Evolutionary conservation across 2,329 filamentous ascomycete species (phyloP).

Genomic region (Helminthosporium solani): DNA sequence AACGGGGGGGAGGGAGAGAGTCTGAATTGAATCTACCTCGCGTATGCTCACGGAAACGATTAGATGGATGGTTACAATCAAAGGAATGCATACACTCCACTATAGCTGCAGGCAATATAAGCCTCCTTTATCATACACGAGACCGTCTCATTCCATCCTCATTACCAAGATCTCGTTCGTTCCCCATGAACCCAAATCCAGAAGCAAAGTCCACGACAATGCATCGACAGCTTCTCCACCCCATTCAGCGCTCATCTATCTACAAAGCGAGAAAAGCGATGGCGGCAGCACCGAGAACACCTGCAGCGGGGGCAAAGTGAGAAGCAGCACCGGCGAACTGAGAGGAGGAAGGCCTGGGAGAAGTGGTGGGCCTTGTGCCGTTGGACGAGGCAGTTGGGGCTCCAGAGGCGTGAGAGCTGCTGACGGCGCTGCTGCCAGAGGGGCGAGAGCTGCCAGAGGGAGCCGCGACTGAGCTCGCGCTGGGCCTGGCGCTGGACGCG

Average conservation of each 20-base stretch:
- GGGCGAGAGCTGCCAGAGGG: too few species aligned
- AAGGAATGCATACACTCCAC: constrained; percentile 15
- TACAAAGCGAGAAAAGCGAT: constrained; percentile 41
- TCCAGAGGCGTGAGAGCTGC: constrained; percentile 10
- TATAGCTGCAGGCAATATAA: neutral
- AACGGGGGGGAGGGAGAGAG: too few species aligned
- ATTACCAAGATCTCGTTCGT: constrained; percentile 15
- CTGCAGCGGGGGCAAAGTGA: constrained; percentile 35
- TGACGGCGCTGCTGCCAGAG: constrained; percentile 3
- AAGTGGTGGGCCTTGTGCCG: constrained; percentile 7
- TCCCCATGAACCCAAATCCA: constrained; percentile 2
- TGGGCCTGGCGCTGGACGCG: constrained; percentile 4
- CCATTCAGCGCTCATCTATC: constrained; percentile 6
- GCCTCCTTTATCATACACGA: constrained; percentile 18
- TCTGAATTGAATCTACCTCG: too few species aligned
- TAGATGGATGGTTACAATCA: neutral
- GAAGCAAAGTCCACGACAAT: neutral
- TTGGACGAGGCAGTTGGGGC: constrained; percentile 16
- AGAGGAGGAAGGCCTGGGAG: constrained; percentile 18
- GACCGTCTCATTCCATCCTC: constrained; percentile 2
- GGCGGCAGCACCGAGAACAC: constrained; percentile 37
- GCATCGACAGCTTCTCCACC: neutral
- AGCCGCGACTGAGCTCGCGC: constrained; percentile 3
- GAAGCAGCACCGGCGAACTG: constrained; percentile 40
- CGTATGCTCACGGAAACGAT: too few species aligned